Conservation (phyloP, 2,329 filamentous ascomycete genomes). For the Tympanopsis confertula region DNA sequence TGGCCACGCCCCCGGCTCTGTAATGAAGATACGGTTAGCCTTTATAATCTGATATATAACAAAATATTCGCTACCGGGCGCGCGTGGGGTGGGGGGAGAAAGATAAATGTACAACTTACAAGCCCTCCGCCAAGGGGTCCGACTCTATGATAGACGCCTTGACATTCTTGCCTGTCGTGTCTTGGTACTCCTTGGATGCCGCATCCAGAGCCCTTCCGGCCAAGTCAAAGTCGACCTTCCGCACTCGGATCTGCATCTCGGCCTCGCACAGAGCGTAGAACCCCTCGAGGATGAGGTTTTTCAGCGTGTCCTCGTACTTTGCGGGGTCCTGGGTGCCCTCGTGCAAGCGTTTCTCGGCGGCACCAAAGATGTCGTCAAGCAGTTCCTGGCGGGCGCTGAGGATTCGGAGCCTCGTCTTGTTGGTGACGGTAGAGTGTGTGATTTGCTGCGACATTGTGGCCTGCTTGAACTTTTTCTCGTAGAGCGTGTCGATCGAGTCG, state of each 20-base stretch:
- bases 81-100: neutral
- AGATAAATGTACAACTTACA: constrained; percentile 45
- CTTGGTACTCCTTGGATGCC: constrained; percentile 75
- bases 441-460: constrained; percentile 98
- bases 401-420: constrained; percentile 87
- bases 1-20: constrained; percentile 72
- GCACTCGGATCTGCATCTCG: constrained; percentile 61
- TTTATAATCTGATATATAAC: neutral
- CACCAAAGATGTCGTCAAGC: constrained; percentile 79
- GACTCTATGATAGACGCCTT: constrained; percentile 65
- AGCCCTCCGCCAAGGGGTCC: constrained; percentile 67
- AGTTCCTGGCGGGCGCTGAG: constrained; percentile 80
- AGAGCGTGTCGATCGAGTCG: constrained; percentile 77
- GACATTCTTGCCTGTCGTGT: constrained; percentile 59
- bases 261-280: constrained; percentile 78
- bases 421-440: constrained; percentile 87
- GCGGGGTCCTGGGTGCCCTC: constrained; percentile 54
- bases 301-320: constrained; percentile 67
- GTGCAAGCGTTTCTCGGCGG: constrained; percentile 61
- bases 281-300: constrained; percentile 77
- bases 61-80: neutral
- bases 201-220: constrained; percentile 69
- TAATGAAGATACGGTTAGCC: constrained; percentile 10
- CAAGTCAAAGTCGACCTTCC: constrained; percentile 67
- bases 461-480: constrained; percentile 99